Conservation (phyloP, 371 early-diverging fungal species). For the Mortierella sp. region DNA sequence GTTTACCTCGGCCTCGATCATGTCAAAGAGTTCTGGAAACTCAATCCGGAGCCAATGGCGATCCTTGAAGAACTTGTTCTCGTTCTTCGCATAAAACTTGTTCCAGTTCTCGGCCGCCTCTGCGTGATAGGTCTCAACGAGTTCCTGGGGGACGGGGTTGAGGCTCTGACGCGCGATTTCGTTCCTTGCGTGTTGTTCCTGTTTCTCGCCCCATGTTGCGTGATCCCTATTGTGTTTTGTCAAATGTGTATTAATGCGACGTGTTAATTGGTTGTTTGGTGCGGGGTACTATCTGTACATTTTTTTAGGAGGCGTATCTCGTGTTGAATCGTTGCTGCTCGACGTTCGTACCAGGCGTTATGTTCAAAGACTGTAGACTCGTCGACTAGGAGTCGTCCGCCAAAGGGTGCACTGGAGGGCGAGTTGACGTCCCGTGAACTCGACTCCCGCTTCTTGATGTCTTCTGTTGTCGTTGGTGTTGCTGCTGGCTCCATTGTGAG, state of each 20-base stretch:
- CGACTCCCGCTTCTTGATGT: slow-evolving; percentile 30
- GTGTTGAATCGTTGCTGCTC: not conserved
- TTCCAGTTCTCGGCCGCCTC: slow-evolving; percentile 66
- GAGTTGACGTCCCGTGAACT: slow-evolving; percentile 36
- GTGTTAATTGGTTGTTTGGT: not conserved
- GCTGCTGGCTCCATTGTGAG: not conserved
- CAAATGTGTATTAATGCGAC: too few relatives aligned
- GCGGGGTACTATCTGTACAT: not conserved
- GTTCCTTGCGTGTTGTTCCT: slow-evolving; percentile 62
- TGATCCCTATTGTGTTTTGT: slow-evolving; percentile 74
- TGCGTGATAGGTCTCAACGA: slow-evolving; percentile 48
- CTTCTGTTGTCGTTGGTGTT: slow-evolving; percentile 5
- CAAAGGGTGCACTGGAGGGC: slow-evolving; percentile 61
- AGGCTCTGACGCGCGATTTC: slow-evolving; percentile 44
- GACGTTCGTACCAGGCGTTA: slow-evolving; percentile 80
- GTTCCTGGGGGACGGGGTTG: slow-evolving; percentile 38
- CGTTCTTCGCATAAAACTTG: slow-evolving; percentile 92
- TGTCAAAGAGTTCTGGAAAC: slow-evolving; percentile 83
- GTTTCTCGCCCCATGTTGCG: slow-evolving; percentile 84
- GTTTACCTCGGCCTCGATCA: slow-evolving; percentile 48
- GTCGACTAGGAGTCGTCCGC: slow-evolving; percentile 69
- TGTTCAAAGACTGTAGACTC: slow-evolving; percentile 78
- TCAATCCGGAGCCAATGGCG: slow-evolving; percentile 97
- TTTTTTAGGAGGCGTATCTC: not conserved
- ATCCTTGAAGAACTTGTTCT: slow-evolving; percentile 95